A percentile compares a stretch with the other conserved stretches of the same genome.
Evolutionary conservation across 306 rosid species (phyloP).

Genomic region (Sesbania bispinosa): DNA sequence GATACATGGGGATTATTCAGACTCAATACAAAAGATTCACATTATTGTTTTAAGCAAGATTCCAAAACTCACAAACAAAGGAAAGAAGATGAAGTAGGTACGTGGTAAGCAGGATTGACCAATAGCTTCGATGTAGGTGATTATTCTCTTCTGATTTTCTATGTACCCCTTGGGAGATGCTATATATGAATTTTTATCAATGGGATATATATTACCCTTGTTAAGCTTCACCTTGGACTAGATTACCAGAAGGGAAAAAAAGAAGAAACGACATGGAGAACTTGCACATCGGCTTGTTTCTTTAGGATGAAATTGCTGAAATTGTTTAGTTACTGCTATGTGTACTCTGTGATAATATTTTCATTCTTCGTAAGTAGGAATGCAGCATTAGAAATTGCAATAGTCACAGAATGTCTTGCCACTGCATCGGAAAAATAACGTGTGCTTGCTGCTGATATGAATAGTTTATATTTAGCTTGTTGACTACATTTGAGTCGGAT

Average conservation of each 20-base stretch:
- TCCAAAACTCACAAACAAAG: conserved; percentile 49
- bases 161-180: conserved; percentile 7
- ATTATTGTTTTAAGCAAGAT: conserved; percentile 54
- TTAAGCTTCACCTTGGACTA: conserved; percentile 28
- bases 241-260: not conserved
- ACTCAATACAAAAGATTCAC: conserved; percentile 55
- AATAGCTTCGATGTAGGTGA: conserved; percentile 33
- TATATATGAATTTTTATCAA: conserved; percentile 17
- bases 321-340: not conserved
- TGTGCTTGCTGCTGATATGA: not conserved
- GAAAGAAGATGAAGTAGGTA: conserved; percentile 76
- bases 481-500: no score
- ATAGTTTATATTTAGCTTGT: not conserved
- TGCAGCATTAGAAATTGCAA: not conserved
- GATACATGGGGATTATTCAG: conserved; percentile 42
- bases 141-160: conserved; percentile 27
- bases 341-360: conserved; percentile 12
- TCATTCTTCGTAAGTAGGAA: not conserved
- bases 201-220: conserved; percentile 28
- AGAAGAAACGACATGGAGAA: not conserved
- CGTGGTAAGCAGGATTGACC: conserved; percentile 30
- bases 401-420: not conserved
- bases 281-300: conserved; percentile 7
- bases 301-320: conserved; percentile 17
- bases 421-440: not conserved